Percentiles rank a stretch among this genome's conserved stretches.
These are phyloP conservation scores for Pichia insulana DNA, from an alignment of 805 yeast genomes.

Conservation along the genomic window DNA sequence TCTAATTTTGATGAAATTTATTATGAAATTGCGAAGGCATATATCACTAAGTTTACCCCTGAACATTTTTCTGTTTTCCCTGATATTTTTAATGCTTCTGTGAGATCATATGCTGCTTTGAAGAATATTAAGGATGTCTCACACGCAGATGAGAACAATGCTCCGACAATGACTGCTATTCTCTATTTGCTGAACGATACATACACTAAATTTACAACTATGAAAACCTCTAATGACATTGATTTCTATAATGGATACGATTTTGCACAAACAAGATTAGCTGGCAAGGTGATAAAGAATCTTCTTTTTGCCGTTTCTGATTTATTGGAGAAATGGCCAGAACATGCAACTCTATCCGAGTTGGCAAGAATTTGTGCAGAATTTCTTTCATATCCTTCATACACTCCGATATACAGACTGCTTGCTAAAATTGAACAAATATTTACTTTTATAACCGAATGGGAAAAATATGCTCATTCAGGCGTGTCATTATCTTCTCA, in stretches of 20 bases:
- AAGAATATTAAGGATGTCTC: constrained; percentile 18
- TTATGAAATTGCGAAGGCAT: constrained; percentile 39
- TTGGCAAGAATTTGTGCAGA: constrained; percentile 58
- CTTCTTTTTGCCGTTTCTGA: constrained; percentile 37
- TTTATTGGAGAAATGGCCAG: constrained; percentile 76
- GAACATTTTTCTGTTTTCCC: constrained; percentile 13
- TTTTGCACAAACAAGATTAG: constrained; percentile 49
- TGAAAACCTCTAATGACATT: constrained; percentile 19
- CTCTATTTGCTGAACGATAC: constrained; percentile 29
- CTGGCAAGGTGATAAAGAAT: constrained; percentile 40
- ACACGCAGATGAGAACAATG: constrained; percentile 17
- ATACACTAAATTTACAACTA: constrained; percentile 22
- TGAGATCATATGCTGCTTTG: constrained; percentile 23
- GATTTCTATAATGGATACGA: constrained; percentile 65
- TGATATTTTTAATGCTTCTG: constrained; percentile 31
- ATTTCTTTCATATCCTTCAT: constrained; percentile 49
- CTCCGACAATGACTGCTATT: constrained; percentile 29
- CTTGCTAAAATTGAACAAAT: constrained; percentile 82
- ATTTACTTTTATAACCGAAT: constrained; percentile 73
- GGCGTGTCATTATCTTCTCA: constrained; percentile 56
- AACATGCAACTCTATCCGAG: constrained; percentile 79
- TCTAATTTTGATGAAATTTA: constrained; percentile 39
- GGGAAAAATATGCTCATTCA: constrained; percentile 87
- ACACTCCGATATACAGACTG: constrained; percentile 67
- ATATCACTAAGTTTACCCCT: constrained; percentile 33